These are phyloP conservation scores for Blastocystis sp. DNA, from an alignment of 352 stramenopile genomes.

Conservation along the genomic window DNA sequence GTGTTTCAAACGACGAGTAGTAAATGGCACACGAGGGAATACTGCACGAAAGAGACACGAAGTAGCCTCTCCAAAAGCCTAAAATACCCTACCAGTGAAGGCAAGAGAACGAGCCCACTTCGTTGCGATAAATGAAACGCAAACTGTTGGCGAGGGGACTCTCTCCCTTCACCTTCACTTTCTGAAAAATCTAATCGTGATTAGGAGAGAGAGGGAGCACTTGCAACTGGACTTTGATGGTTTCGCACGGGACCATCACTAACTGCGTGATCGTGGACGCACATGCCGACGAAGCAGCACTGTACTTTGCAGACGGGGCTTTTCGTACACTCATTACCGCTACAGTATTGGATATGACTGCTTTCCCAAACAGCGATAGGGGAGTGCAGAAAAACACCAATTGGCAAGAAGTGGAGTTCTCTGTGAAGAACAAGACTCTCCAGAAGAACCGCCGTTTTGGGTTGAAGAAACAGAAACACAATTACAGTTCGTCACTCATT, in stretches of 20 bases:
- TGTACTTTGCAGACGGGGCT: constrained; percentile 65
- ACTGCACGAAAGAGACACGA: constrained; percentile 63
- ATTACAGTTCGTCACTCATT: constrained; percentile 42
- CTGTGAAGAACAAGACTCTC: background rate
- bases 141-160: constrained; percentile 29
- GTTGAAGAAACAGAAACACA: constrained; percentile 12
- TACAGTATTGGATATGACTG: background rate
- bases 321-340: constrained; percentile 59
- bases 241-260: constrained; percentile 60
- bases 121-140: constrained; percentile 37
- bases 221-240: constrained; percentile 64
- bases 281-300: constrained; percentile 31
- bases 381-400: background rate
- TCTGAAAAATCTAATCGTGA: constrained; percentile 56
- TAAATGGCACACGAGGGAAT: constrained; percentile 64
- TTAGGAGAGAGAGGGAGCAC: background rate
- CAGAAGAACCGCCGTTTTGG: background rate
- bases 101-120: background rate
- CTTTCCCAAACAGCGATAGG: background rate
- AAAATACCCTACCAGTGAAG: constrained; percentile 44
- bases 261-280: constrained; percentile 50
- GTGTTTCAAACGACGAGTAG: constrained; percentile 56
- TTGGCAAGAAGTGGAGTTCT: background rate
- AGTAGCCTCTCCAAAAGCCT: constrained; percentile 67
- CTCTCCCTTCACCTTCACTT: constrained; percentile 38